Base-by-base conservation (phyloP, 495 filamentous ascomycete species). In the Penicillium cinerascens region DNA sequence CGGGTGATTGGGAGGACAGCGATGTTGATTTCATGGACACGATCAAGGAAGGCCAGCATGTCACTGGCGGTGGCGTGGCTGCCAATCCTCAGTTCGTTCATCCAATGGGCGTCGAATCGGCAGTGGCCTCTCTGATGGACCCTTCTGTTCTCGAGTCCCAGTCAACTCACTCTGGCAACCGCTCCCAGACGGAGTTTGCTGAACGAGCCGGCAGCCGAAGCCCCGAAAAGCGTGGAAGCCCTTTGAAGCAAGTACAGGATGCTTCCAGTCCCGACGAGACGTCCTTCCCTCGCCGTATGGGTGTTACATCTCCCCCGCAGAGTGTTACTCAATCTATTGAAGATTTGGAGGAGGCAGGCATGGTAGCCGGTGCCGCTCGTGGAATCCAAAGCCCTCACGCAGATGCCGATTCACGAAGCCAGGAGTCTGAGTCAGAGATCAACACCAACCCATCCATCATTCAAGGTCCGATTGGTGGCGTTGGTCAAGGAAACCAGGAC, bases 51-150 rank as follows among this genome's bases (percentile, higher is more conserved):
- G 86, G 82, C 17, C 86, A 88, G 54, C 79, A 85, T 43, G 82
- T 95, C 18, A 58, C 58, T 1, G 79, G 80, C 1, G 79, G 80
- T 40, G 81, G 80, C 3, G 67, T 86, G 22, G 86, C 79, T 27
- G 81, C 84, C 16, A 95, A 90, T 54, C 87, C 90, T 16, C 76
- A 87, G 44, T 87, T 87, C 61, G 78, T 91, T 2, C 83, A 88
- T 44, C 85, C 84, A 3, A 51, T 78, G n/a, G 86, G 78, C 6
- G 85, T 92, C 4, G 90, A 95, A 67, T 96, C 91, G 27, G 86
- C 86, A 20, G 91, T 96, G 29, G 92, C 91, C 10, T 95, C 90
- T 7, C 76, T 97, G 8, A 80, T 90, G 42, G 88, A 95, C 29
- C 87, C 85, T 8, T 92, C 91, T 2, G 77, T 85, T n/a, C 53